Base-by-base conservation (phyloP, 2,329 filamentous ascomycete genomes). In the Fusarium sp. region DNA sequence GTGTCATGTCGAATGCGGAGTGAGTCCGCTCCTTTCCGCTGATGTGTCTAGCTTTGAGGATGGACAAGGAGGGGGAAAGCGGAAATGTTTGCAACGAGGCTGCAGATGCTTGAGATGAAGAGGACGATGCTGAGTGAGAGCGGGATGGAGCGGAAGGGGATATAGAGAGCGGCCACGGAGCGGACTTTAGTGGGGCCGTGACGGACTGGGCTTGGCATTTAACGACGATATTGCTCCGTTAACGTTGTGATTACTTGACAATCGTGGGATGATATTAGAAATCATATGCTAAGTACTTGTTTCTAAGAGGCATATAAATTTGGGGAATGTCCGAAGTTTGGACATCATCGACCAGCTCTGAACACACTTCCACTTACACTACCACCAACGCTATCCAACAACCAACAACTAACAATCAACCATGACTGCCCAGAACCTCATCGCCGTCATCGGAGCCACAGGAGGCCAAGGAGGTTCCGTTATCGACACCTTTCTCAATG, bases 361-460 rank as follows among this genome's bases (percentile, higher is more conserved):
- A 52, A 31, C 6, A 52, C 27, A 2, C 18, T 20, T 31, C 18
- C 47, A 31, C 27, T 31, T 31, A 7, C 47, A 52, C 47, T 11
- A 29, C 47, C 27, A 50, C 45, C 42, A 27, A 50, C 42, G 9
- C 22, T 52, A 6, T 52, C 27, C 18, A 31, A 31, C 47, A 29
- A 45, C 40, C 20, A 45, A 22, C 20, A 22, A 22, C 40, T 13
- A 45, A 22, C 20, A 22, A 22, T 20, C 47, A 52, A 58, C 22
- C 54, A 58, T 58, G 54, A 25, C 54, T 36, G 4, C 54, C 4
- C 54, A 81, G 76, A 78, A 66, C 35, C 61, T 78, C n/a, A 62
- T 79, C 20, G 73, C 74, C 11, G 79, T 84, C 6, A 81, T 84
- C 61, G 84, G 84, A 35, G 82, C 82, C 36, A 85, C 84, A 4